These are phyloP conservation scores for Phoma sp. DNA, from an alignment of 2,329 filamentous ascomycete genomes.

Conservation along the genomic window DNA sequence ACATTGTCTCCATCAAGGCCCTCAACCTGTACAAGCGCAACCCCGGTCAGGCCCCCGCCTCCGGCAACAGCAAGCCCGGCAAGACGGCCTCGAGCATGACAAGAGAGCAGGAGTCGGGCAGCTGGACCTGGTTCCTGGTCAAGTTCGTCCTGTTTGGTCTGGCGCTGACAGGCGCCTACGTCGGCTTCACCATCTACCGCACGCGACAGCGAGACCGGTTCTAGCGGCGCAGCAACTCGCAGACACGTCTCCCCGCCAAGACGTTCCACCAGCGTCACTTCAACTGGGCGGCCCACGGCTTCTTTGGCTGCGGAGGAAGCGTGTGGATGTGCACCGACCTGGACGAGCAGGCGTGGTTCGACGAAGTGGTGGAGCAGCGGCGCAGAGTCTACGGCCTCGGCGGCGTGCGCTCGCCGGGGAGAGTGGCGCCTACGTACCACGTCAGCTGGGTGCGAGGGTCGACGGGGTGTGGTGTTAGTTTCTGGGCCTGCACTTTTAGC, in stretches of 20 bases:
- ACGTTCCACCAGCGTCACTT: conserved; percentile 13
- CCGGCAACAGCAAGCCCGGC: conserved; percentile 20
- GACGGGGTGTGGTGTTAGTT: conserved; percentile 10
- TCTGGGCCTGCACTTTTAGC: conserved; percentile 9
- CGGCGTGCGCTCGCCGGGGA: neutral
- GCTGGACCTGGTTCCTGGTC: conserved; percentile 76
- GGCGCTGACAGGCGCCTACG: conserved; percentile 75
- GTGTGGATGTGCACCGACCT: conserved; percentile 8
- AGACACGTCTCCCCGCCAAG: neutral
- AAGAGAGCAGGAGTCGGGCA: conserved; percentile 59
- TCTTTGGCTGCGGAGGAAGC: conserved; percentile 5
- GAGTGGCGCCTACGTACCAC: conserved; percentile 9
- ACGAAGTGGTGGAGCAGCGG: conserved; percentile 2
- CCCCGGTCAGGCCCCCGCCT: conserved; percentile 26
- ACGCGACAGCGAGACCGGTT: conserved; percentile 61
- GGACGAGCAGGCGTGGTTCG: neutral
- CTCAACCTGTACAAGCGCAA: conserved; percentile 81
- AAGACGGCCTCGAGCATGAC: conserved; percentile 42
- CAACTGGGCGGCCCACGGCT: neutral
- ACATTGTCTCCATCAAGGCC: conserved; percentile 85
- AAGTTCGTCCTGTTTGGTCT: conserved; percentile 81
- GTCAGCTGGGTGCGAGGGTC: conserved; percentile 12
- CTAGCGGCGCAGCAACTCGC: conserved; percentile 32
- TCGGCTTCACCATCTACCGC: conserved; percentile 85
- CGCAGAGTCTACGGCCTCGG: conserved; percentile 1